Evolutionary conservation across 495 filamentous ascomycete species (phyloP).

Genomic region (Penicillium coprophilum): DNA sequence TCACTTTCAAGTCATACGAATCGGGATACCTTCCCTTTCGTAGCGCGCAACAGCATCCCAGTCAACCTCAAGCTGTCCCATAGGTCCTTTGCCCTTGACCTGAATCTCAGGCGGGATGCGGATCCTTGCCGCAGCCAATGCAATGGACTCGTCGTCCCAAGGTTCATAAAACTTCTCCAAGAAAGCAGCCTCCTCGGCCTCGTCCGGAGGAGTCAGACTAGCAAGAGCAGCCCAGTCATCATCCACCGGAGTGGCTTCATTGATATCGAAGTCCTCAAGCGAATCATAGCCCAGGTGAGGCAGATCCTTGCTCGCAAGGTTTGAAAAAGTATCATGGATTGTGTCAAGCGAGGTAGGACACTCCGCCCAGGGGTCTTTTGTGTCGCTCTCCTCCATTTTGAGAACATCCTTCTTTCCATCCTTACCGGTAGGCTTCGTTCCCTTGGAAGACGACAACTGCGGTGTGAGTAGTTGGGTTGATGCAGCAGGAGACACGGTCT

Average conservation of each 20-base stretch:
- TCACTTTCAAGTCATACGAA: constrained; percentile 5
- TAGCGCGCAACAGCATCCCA: constrained; percentile 12
- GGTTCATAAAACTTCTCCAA: constrained; percentile 17
- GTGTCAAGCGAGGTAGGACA: constrained; percentile 43
- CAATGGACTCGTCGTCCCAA: constrained; percentile 23
- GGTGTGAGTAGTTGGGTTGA: constrained; percentile 47
- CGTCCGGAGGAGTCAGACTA: constrained; percentile 35
- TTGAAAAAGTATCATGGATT: constrained; percentile 45
- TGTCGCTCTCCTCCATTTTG: constrained; percentile 19
- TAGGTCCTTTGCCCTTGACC: constrained; percentile 6
- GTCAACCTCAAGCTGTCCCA: constrained; percentile 8
- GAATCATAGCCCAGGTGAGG: constrained; percentile 34
- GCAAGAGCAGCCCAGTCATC: constrained; percentile 36
- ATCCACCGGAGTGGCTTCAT: constrained; percentile 46
- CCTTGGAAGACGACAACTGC: constrained; percentile 29
- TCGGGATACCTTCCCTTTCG: constrained; percentile 4
- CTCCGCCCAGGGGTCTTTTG: constrained; percentile 44
- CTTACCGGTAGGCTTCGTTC: constrained; percentile 30
- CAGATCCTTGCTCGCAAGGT: constrained; percentile 28
- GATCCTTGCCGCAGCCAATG: constrained; percentile 19
- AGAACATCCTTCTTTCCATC: constrained; percentile 33
- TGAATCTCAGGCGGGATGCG: constrained; percentile 18
- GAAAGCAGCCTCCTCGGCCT: constrained; percentile 14
- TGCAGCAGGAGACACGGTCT: constrained; percentile 40
- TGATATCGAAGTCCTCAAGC: constrained; percentile 45